Base-by-base conservation (phyloP, 2,329 filamentous ascomycete genomes). In the Penicillium sp. region DNA sequence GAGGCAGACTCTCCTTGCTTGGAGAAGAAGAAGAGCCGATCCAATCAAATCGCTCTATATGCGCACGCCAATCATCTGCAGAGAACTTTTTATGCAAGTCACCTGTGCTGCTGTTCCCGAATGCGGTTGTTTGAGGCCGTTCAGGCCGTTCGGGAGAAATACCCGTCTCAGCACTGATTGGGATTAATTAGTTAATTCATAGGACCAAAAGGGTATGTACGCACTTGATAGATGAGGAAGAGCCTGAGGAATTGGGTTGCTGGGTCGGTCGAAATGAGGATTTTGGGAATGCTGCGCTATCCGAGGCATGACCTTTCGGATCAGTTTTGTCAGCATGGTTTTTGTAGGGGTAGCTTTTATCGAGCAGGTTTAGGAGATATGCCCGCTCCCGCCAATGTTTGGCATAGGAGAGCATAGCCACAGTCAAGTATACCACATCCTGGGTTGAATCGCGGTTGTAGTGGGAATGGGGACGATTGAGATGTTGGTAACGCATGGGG, bases 11-110 rank as follows among this genome's bases (percentile, higher is more conserved):
- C 43, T 67, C 64, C 49, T 64, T 67, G 11, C 59, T 61, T 16
- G 55, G 49, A 8, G 70, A 54, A 43, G 57, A 63, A 36, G 57
- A 63, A 36, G 72, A 68, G 4, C 65, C 66, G 38, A 78, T 73
- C 52, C 75, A 72, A 16, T 73, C 70, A 27, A 72, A 67, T 2
- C 61, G 58, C 8, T 60, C 54, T n/a, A 77, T 66, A 43, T 70
- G 71, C 45, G 68, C 68, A 45, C 71, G 67, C 75, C 75, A 78
- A 18, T 75, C 73, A 11, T 70, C 68, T 1, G 75, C 73, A 5
- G 74, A 75, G 46, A 79, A 79, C 43, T 70, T 70, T 31, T 73
- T 73, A 27, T 71, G 71, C 43, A 72, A 46, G 42, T 65, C 58
- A 40, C 65, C 69, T 49, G 74, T 65, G 50, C 67, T 72, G 39